Evolutionary conservation across 192 early-diverging fungal genomes (phyloP).

Genomic region (Podila clonocystis): DNA sequence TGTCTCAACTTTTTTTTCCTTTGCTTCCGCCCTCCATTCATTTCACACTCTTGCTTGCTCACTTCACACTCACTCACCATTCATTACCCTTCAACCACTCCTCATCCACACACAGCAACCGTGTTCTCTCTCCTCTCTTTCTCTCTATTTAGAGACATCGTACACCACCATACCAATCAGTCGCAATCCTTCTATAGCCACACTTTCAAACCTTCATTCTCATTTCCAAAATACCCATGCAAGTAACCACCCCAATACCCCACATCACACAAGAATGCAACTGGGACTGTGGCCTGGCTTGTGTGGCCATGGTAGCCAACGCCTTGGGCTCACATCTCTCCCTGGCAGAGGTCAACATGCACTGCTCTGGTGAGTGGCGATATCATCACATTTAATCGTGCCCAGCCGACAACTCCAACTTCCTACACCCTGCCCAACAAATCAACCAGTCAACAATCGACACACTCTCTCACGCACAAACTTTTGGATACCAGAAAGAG

Average conservation of each 20-base stretch:
- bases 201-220: not conserved
- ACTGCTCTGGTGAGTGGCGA: slow-evolving; percentile 51
- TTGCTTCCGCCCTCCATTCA: not conserved
- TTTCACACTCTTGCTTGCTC: not conserved
- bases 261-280: slow-evolving; percentile 48
- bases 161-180: not conserved
- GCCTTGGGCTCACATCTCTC: slow-evolving; percentile 67
- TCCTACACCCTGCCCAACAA: no score
- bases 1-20: slow-evolving; percentile 2
- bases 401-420: not conserved
- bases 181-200: not conserved
- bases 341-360: slow-evolving; percentile 63
- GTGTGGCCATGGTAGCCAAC: slow-evolving; percentile 81
- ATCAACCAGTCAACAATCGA: no score
- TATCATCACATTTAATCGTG: not conserved
- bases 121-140: not conserved
- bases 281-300: slow-evolving; percentile 95
- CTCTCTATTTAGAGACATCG: not conserved
- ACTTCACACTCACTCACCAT: not conserved
- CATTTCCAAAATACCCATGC: slow-evolving; percentile 10
- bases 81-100: not conserved
- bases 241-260: slow-evolving; percentile 43
- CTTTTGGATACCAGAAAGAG: not conserved
- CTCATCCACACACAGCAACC: not conserved
- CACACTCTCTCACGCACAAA: no score